A percentile compares a stretch with the other conserved stretches of the same genome.
Evolutionary conservation across 495 filamentous ascomycete species (phyloP).

Genomic region (Penicillium ochrochloron): DNA sequence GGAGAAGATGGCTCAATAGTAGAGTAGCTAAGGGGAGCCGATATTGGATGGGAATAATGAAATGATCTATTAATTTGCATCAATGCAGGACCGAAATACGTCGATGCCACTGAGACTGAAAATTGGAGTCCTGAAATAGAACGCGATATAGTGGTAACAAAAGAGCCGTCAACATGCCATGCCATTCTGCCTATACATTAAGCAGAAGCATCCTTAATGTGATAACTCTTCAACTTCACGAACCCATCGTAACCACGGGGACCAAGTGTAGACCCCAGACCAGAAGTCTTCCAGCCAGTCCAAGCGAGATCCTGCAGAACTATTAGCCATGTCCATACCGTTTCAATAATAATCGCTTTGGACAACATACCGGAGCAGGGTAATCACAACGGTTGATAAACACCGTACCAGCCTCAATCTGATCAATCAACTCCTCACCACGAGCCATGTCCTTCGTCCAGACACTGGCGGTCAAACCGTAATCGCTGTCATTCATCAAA

Average conservation of each 20-base stretch:
- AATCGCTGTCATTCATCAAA: constrained; percentile 94
- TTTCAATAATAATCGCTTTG: background rate
- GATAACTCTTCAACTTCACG: constrained; percentile 93
- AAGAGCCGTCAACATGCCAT: background rate
- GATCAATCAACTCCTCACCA: constrained; percentile 78
- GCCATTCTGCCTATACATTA: background rate
- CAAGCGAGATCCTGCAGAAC: constrained; percentile 83
- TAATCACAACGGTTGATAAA: constrained; percentile 96
- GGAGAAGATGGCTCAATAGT: too few species aligned
- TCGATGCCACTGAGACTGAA: too few species aligned
- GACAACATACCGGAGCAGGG: constrained; percentile 78
- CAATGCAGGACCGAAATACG: background rate
- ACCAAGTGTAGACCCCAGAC: constrained; percentile 87
- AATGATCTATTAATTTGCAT: background rate
- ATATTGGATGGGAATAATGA: background rate
- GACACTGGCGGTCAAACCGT: constrained; percentile 94
- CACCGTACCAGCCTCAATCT: constrained; percentile 91
- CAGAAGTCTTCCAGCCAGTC: constrained; percentile 98
- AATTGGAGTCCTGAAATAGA: background rate
- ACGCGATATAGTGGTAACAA: background rate
- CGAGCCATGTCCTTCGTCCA: constrained; percentile 89
- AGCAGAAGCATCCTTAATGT: constrained; percentile 69
- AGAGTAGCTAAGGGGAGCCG: too few species aligned
- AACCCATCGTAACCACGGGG: constrained; percentile 94
- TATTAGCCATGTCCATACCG: constrained; percentile 22